Evolutionary conservation across 1,284 basidiomycete species (phyloP), one percentile per base, ranked within the genome.

Genomic region (Farysia itapuensis): DNA sequence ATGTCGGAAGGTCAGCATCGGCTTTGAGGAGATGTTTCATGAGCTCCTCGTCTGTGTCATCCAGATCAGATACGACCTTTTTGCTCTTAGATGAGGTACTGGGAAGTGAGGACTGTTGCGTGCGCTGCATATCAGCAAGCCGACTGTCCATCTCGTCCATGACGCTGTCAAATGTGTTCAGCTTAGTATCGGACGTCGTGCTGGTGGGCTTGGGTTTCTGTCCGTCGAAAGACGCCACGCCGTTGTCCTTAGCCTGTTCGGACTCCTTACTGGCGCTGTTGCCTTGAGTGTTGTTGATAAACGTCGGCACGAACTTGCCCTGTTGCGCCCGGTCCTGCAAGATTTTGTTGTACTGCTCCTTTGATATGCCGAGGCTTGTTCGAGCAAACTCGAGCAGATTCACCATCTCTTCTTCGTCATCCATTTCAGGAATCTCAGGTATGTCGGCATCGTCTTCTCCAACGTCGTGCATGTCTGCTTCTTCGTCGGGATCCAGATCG

Each of bases 271-370:
- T 7, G n/a, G n/a, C n/a, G n/a, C n/a, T n/a, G n/a, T n/a, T n/a
- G n/a, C n/a, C n/a, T n/a, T n/a, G n/a, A 19, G 8, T 15, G n/a
- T 28, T 19, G 18, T 7, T 11, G 16, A 16, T 20, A 20, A 25
- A 12, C 2, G 23, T 15, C 4, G 65, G 65, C 2, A 68, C 63
- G n/a, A 31, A 68, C 9, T 24, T 38, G 4, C 64, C 66, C n/a
- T 39, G 45, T 7, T 30, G 20, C 35, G 25, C n/a, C 16, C 67
- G 16, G 19, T 68, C 43, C 16, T 50, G 20, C 15, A 70, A 16
- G n/a, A 70, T 68, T 26, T 28, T 21, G 22, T 42, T 32, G 23
- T 69, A 65, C 35, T 70, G 57, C 45, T 66, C 66, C 23, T 43
- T 40, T 4, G 34, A 50, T 24, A 70, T 20, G 2, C 65, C 65